These are phyloP conservation scores for Hericium alpestre DNA, from an alignment of 768 basidiomycete genomes.

Conservation along the genomic window DNA sequence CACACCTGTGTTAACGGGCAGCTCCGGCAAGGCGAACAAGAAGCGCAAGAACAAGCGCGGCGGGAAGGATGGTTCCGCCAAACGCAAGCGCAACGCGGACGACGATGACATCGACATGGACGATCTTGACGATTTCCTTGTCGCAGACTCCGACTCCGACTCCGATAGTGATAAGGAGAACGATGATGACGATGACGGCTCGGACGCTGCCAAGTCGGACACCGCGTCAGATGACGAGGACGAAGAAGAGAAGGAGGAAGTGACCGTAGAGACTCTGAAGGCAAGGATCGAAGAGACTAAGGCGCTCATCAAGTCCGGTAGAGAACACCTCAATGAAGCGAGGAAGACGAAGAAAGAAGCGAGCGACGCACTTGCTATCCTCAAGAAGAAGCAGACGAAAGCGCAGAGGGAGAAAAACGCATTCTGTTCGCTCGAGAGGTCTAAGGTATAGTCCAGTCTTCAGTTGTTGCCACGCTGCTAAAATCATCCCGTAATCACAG, in stretches of 20 bases:
- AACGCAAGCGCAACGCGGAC: no score
- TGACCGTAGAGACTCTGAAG: constrained; percentile 35
- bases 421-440: constrained; percentile 48
- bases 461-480: background rate
- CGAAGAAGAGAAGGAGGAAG: constrained; percentile 23
- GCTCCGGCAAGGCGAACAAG: constrained; percentile 10
- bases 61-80: constrained; percentile 13
- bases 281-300: constrained; percentile 34
- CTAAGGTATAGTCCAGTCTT: constrained; percentile 29
- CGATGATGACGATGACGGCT: constrained; percentile 14
- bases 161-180: constrained; percentile 6
- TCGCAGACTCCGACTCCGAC: constrained; percentile 4
- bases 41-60: constrained; percentile 42
- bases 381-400: constrained; percentile 30
- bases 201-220: constrained; percentile 16
- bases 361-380: constrained; percentile 21
- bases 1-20: constrained; percentile 29
- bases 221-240: constrained; percentile 17
- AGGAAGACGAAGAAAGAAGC: constrained; percentile 34
- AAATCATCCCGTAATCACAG: constrained; percentile 19
- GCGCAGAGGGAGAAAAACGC: constrained; percentile 43
- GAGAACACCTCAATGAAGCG: constrained; percentile 26
- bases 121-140: constrained; percentile 16
- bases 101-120: constrained; percentile 26
- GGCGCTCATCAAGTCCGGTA: constrained; percentile 28